Conservation (phyloP, 495 filamentous ascomycete genomes). For the Trypethelium eluteriae region DNA sequence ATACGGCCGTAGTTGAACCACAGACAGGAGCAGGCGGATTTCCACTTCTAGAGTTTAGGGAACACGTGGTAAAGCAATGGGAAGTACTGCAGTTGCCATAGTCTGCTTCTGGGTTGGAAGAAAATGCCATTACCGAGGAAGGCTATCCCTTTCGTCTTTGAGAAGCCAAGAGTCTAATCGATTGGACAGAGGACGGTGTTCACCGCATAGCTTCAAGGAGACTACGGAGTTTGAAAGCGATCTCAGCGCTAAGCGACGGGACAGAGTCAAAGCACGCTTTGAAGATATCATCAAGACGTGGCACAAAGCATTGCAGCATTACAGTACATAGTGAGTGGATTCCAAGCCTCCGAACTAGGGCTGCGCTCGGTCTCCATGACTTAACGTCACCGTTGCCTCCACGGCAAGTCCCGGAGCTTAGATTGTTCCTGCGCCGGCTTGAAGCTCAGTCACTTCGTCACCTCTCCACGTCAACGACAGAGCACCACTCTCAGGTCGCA, state of each 20-base stretch:
- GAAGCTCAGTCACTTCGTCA: neutral
- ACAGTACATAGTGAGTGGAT: neutral
- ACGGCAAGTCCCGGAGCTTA: neutral
- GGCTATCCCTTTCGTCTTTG: neutral
- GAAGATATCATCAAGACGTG: neutral
- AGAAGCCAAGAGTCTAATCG: neutral
- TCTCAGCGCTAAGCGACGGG: neutral
- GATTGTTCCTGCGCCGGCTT: slow-evolving; percentile 3
- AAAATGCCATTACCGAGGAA: neutral
- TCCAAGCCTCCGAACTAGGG: neutral
- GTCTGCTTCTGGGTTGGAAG: neutral
- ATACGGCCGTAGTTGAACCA: neutral
- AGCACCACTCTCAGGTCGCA: neutral
- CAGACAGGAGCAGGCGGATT: too few species aligned
- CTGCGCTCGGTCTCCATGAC: neutral
- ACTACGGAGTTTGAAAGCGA: neutral
- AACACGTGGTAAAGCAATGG: too few species aligned
- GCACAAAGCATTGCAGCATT: neutral
- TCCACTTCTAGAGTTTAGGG: too few species aligned
- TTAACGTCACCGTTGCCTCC: neutral
- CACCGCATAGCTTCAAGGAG: neutral
- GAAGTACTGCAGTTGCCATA: too few species aligned
- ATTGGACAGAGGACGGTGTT: neutral
- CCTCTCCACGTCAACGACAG: neutral
- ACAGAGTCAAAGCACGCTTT: neutral